A percentile compares a stretch with the other conserved stretches of the same genome.
These are phyloP conservation scores for Lotus japonicus DNA, from an alignment of 306 rosid species.

Conservation along the genomic window DNA sequence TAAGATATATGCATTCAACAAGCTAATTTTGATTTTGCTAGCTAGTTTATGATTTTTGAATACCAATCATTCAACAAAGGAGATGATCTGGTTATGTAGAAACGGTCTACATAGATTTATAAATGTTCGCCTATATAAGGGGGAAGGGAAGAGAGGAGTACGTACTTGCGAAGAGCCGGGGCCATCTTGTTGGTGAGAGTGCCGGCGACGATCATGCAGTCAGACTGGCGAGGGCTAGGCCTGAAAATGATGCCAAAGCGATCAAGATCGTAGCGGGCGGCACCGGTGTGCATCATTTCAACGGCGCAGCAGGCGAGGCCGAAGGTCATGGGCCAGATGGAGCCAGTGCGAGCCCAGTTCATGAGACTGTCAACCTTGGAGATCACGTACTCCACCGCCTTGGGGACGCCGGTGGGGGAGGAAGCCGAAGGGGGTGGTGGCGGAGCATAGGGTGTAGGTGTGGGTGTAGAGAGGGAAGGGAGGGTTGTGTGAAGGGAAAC, in stretches of 20 bases:
- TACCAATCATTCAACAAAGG: too few species aligned
- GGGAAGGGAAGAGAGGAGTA: constrained; percentile 9
- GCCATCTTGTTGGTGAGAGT: constrained; percentile 99
- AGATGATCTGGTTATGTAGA: too few species aligned
- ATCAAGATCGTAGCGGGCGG: constrained; percentile 89
- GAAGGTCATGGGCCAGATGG: constrained; percentile 97
- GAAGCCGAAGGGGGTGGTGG: constrained; percentile 57
- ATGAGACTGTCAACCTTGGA: constrained; percentile 86
- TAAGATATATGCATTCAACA: too few species aligned
- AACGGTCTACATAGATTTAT: too few species aligned
- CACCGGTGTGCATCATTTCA: constrained; percentile 99
- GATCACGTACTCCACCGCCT: constrained; percentile 83
- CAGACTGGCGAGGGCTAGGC: constrained; percentile 97
- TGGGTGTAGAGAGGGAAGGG: constrained; percentile 37
- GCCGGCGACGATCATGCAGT: constrained; percentile 95
- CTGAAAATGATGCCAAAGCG: constrained; percentile 91
- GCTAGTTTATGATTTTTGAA: too few species aligned
- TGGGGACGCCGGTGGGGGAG: constrained; percentile 64
- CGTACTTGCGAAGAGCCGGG: constrained; percentile 99
- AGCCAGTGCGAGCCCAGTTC: constrained; percentile 96
- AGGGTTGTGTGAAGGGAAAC: constrained; percentile 56
- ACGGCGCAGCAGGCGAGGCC: constrained; percentile 99
- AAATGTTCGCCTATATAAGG: too few species aligned
- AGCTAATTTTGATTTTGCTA: too few species aligned
- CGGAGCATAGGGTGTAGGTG: constrained; percentile 44